Evolutionary conservation across 495 filamentous ascomycete genomes (phyloP).

Genomic region (Penicillium crystallinum): DNA sequence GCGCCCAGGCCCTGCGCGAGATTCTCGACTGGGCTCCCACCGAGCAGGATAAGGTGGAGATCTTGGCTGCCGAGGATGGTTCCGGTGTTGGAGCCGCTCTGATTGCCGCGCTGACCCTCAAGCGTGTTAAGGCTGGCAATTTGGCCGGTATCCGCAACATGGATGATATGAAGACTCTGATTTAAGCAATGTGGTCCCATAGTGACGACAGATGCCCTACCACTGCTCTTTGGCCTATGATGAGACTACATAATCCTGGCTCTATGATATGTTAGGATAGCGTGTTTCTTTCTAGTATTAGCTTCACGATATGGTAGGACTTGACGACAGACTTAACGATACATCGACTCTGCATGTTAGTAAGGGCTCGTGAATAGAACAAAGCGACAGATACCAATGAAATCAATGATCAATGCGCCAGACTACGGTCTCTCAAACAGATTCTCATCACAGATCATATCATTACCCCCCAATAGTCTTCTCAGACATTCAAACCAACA

Average conservation of each 20-base stretch:
- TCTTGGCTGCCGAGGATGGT: constrained; percentile 87
- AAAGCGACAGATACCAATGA: not conserved
- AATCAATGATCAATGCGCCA: not conserved
- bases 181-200: constrained; percentile 9
- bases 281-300: not conserved
- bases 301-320: constrained; percentile 14
- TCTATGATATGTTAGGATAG: not conserved
- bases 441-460: not conserved
- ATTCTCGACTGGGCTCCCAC: constrained; percentile 84
- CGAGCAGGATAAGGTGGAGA: constrained; percentile 77
- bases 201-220: not conserved
- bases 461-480: not conserved
- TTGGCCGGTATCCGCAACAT: constrained; percentile 71
- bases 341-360: not conserved
- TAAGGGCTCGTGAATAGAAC: not conserved
- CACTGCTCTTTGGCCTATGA: not conserved
- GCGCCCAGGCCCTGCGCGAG: constrained; percentile 82
- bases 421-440: not conserved
- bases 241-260: not conserved
- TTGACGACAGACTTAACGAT: not conserved
- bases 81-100: constrained; percentile 93
- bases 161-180: constrained; percentile 44
- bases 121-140: constrained; percentile 75
- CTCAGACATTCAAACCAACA: not conserved
- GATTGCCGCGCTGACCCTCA: constrained; percentile 88